Evolutionary conservation across 2,329 filamentous ascomycete species (phyloP), one percentile per base, ranked within the genome.

Genomic region (Lachnellula willkommii): DNA sequence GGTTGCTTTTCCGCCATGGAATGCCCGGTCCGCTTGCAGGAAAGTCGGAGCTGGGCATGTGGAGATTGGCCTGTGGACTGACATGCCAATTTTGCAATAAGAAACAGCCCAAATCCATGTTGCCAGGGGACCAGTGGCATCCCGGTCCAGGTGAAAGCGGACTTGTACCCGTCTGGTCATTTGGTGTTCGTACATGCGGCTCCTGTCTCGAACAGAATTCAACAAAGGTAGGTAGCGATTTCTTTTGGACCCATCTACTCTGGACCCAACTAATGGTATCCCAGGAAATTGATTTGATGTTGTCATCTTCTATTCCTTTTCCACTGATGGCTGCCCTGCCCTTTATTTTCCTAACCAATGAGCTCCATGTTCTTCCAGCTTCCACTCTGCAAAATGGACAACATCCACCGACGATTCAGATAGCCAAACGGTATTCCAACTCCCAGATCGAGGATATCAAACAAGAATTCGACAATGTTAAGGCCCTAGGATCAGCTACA

Each of bases 1-100:
- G 88, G 66, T 83, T 83, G 64, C 72, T 75, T 20, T 85, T 82
- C 69, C 81, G 82, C 73, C 82, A 82, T 26, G 79, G 79, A 62
- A 82, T 91, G 75, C 89, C 89, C 47, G 77, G 78, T 54, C 89
- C 89, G 28, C 75, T 93, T 50, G 73, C 75, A 52, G 79, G 77
- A 56, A 81, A 79, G 67, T 81, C 81, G 43, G 89, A 94, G 70
- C 74, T 89, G 61, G 81, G 86, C 43, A 92, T 92, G 88, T 90
- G 89, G 81, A 81, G 80, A 65, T 74, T 94, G 50, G 77, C 83
- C 37, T 84, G 82, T 69, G 79, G 81, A 48, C 74, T 68, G 32
- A 72, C 68, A 53, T 95, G 90, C 70, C 84, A 92, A 66, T 82
- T 85, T 62, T 94, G 90, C 71, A 74, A 72, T 53, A 81, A 75